Base-by-base conservation (phyloP, 1,139 yeast species). In the Saccharomyces hybrid region DNA sequence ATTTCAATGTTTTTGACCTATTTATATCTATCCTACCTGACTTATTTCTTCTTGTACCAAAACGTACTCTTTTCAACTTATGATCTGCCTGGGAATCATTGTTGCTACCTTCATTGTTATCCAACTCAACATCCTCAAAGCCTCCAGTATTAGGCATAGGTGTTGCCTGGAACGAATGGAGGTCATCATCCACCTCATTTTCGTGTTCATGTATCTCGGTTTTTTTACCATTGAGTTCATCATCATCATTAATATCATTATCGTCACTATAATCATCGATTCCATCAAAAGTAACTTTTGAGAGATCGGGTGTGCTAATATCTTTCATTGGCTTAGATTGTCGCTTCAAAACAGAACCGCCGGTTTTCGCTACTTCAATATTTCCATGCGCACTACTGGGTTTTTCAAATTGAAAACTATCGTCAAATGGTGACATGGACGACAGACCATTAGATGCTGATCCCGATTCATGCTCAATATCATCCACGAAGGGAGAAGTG, bases 31-130 rank as follows among this genome's bases (percentile, higher is more conserved):
- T 70, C 4, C 89, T 88, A 49, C 78, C 75, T n/a, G 95, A 95
- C 34, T 82, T 83, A 63, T 83, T 81, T 61, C 96, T 78, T 58
- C 84, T 88, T 7, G 97, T 89, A 56, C 96, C 97, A 96, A 96
- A 88, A 71, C 96, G 78, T 63, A 84, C 81, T 62, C 95, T 79
- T 64, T 85, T 83, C 82, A 84, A 83, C 5, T 57, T 58, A n/a
- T 54, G 44, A 11, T 38, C 44, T 20, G 44, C 20, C 13, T 38
- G 25, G 13, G 13, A 16, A 20, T 38, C 23, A 38, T 4, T 38
- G 11, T 38, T 38, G 25, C n/a, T 38, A 6, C 13, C 16, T 9
- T 38, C 44, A 20, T 38, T 38, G 44, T 38, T 38, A 20, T 38
- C n/a, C 11, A 38, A 20, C 7, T 38, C 44, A 26, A 51, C 55